Base-by-base conservation (phyloP, 345 rosid genomes). In the Hibiscus mutabilis region DNA sequence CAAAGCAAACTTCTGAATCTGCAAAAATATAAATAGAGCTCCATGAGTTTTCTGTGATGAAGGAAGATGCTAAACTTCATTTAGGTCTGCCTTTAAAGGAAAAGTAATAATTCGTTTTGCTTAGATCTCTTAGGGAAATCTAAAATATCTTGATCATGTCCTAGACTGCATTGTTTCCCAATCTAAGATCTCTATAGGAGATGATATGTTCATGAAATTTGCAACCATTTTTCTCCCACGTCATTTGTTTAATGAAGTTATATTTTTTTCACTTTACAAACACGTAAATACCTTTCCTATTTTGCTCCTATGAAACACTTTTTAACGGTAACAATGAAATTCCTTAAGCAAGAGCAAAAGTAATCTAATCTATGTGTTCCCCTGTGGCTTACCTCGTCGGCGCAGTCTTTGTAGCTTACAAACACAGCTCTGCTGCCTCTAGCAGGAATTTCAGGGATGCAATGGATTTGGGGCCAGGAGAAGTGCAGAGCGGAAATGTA, bases 1-100 rank as follows among this genome's bases (percentile, higher is more conserved):
- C 69, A 89, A 25, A 49, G 91, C 96, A 68, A 91, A 94, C 79
- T 94, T 91, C 80, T 94, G 96, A 71, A 88, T 77, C 96, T 94
- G 95, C 69, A 84, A 79, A 68, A 44, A 47, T 57, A 74, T 47
- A 29, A 75, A 74, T 74, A 15, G 3, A 25, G 37, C 24, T 46
- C 61, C 69, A n/a, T 55, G 14, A 40, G 55, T 14, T 69, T 52
- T 19, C 42, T 27, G 33, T 35, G 42, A 47, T 2, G 7, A 49
- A 52, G 37, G 27, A 58, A 62, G 64, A 47, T 42, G 18, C 13
- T 42, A 22, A 65, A 44, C 53, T 12, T 64, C 42, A 10, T 42
- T 13, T 64, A 40, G 53, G 51, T 44, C 68, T 1, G 16, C 29
- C 27, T 63, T 63, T 10, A 37, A 19, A 63, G 51, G 18, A 13